Conservation (phyloP, 2,329 filamentous ascomycete species). For the Fusarium duplospermum region DNA sequence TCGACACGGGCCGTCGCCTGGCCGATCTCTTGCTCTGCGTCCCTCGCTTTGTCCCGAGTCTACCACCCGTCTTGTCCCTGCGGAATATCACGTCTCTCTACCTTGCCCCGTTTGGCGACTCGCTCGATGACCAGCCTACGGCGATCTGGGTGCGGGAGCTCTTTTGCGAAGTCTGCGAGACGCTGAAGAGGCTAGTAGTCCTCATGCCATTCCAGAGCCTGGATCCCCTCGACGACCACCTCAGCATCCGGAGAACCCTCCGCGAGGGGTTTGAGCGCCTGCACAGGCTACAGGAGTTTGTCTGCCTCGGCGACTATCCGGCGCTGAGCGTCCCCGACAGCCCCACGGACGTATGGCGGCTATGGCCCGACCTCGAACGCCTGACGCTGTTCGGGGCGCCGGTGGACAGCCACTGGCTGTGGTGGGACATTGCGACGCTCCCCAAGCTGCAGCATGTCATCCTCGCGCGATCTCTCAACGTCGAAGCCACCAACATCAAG, state of each 20-base stretch:
- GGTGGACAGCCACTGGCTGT: conserved; percentile 52
- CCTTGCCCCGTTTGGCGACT: conserved; percentile 52
- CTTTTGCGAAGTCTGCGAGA: conserved; percentile 53
- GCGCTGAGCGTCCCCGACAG: conserved; percentile 50
- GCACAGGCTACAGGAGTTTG: conserved; percentile 59
- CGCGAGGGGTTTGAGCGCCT: conserved; percentile 59
- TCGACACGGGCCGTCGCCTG: conserved; percentile 54
- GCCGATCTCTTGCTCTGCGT: conserved; percentile 50
- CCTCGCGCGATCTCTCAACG: conserved; percentile 52
- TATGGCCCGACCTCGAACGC: conserved; percentile 56
- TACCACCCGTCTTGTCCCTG: conserved; percentile 46
- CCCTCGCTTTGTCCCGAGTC: conserved; percentile 44
- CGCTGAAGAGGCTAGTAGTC: conserved; percentile 59
- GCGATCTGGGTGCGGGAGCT: conserved; percentile 56
- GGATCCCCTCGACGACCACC: conserved; percentile 55
- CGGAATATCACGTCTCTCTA: conserved; percentile 55
- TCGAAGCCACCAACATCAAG: conserved; percentile 53
- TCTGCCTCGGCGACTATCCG: conserved; percentile 60
- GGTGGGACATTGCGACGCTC: conserved; percentile 53
- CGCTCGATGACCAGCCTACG: conserved; percentile 54
- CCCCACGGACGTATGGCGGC: conserved; percentile 54
- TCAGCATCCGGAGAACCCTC: conserved; percentile 54
- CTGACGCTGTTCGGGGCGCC: conserved; percentile 58
- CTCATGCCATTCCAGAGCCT: conserved; percentile 60
- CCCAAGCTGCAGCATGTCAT: conserved; percentile 55